Evolutionary conservation across 225 moss, liverwort and hornwort species (phyloP), one percentile per base, ranked within the genome.

Genomic region (Pseudisothecium myosuroides): DNA sequence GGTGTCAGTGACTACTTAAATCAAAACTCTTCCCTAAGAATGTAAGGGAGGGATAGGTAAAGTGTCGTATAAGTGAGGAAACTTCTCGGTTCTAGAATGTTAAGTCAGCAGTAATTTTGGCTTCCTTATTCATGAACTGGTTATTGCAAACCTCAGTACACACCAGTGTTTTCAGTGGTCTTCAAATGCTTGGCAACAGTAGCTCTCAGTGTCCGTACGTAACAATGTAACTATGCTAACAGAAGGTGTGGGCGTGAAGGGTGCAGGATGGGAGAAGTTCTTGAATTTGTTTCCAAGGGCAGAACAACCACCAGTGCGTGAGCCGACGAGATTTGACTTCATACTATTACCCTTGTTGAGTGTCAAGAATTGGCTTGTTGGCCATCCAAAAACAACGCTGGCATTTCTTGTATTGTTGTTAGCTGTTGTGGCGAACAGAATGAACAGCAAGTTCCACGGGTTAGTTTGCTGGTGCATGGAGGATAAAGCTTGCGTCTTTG

Each of bases 381-480:
- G 52, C 32, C 89, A 92, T 52, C 87, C 89, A 5, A 90, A 86
- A 83, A 74, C 50, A 67, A 66, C 71, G 12, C 24, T 50, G 32
- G 66, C 83, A 83, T 36, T 89, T 61, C 71, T 76, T 52, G 34
- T 68, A 19, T 75, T 89, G 15, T 55, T 92, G 45, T 17, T 90
- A 54, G 67, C 88, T 75, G 54, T 68, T 39, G 80, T 36, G 23
- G 49, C 37, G 7, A 58, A 90, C 63, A 81, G 22, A 81, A 23
- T 71, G 39, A 84, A 81, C 69, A 69, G 63, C 19, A 67, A 22
- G 41, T 76, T 47, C 61, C 89, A 87, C 36, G 6, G 14, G 5
- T 52, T 90, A 62, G 81, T 39, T 84, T 92, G 90, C 50, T 84
- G 89, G 89, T 91, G 91, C 82, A 81, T 89, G 11, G 92, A 91